Base-by-base conservation (phyloP, 2,329 filamentous ascomycete species). In the Chaetomium sp. region DNA sequence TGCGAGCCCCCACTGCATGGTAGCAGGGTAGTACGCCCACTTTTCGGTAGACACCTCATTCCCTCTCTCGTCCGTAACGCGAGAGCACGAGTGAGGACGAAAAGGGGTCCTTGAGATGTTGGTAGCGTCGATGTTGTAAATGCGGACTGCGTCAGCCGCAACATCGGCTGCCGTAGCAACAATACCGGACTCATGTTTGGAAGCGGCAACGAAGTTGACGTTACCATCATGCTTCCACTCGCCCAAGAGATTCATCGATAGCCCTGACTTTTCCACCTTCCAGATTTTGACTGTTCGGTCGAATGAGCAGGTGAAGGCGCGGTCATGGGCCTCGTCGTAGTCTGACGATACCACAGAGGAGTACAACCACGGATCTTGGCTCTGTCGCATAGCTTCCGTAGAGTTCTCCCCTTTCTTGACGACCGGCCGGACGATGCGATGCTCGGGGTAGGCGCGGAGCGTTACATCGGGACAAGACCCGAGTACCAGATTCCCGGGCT, bases 11-110 rank as follows among this genome's bases (percentile, higher is more conserved):
- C 87, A 89, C 71, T 85, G 84, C 72, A 89, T 83, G 0, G 86
- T 87, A 0, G 87, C 84, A 0, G 87, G 87, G 64, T 80, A 86
- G 70, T 88, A 89, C 0, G 83, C 83, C 87, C 87, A 89, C 60
- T 81, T 83, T 9, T 82, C 79, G 2, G 68, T 76, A 49, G 68
- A 70, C 64, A 72, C 56, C 3, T 65, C 64, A 62, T 75, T 69
- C 71, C 75, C 76, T 31, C 72, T 68, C 42, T 64, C 61, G 50
- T 76, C 71, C 4, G 68, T 68, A 54, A 75, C 71, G 31, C 74
- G 72, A 0, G 78, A 75, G 69, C 81, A 83, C 1, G 81, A 82
- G 31, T 81, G 76, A 0, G 76, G 72, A 3, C 71, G 66, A 53
- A 77, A 82, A 0, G 70, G 58, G 67, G 79, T 81, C 0, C 68